Evolutionary conservation across 1,139 yeast species (phyloP).

Genomic region (Sugiyamaella neomexicana): DNA sequence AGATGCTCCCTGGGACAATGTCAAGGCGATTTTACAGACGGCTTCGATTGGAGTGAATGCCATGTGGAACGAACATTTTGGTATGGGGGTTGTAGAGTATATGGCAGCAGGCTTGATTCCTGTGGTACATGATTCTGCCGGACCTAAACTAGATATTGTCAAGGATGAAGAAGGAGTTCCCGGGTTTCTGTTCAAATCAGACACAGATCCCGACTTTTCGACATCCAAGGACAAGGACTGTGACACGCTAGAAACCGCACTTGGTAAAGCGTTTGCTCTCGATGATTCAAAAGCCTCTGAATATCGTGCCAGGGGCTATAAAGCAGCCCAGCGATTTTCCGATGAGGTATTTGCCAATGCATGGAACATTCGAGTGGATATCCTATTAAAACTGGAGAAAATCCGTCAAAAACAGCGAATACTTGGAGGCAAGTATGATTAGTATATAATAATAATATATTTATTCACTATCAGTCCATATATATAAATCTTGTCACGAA

Average conservation of each 20-base stretch:
- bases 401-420: slow-evolving; percentile 42
- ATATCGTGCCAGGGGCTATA: slow-evolving; percentile 55
- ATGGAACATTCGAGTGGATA: slow-evolving; percentile 53
- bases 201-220: slow-evolving; percentile 56
- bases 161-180: slow-evolving; percentile 54
- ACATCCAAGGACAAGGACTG: slow-evolving; percentile 15
- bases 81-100: slow-evolving; percentile 95
- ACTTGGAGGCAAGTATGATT: slow-evolving; percentile 27
- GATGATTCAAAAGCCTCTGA: slow-evolving; percentile 42
- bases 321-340: slow-evolving; percentile 64
- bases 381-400: slow-evolving; percentile 44
- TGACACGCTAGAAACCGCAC: slow-evolving; percentile 47
- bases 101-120: slow-evolving; percentile 86
- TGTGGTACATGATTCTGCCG: slow-evolving; percentile 90
- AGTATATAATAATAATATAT: slow-evolving; percentile 9
- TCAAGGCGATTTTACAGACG: slow-evolving; percentile 54
- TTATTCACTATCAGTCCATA: background rate
- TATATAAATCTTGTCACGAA: too few relatives aligned
- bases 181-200: slow-evolving; percentile 74
- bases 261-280: slow-evolving; percentile 47
- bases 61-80: slow-evolving; percentile 99
- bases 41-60: slow-evolving; percentile 85
- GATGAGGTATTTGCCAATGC: slow-evolving; percentile 58
- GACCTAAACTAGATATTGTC: slow-evolving; percentile 87
- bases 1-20: slow-evolving; percentile 71